These are phyloP conservation scores for Clavispora phyllophila DNA, from an alignment of 805 yeast genomes.

Conservation along the genomic window DNA sequence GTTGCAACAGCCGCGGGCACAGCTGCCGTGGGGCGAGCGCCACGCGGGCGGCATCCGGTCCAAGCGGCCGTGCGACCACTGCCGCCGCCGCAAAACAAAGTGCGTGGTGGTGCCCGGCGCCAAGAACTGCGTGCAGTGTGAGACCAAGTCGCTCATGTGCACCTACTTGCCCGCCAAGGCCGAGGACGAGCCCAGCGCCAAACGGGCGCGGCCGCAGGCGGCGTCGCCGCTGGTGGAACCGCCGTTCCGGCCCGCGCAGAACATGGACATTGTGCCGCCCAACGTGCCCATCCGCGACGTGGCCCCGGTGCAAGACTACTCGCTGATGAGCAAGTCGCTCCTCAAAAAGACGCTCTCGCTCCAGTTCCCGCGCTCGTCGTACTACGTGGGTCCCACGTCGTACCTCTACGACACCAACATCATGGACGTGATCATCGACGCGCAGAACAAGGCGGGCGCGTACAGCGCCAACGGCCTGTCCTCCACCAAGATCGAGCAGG, in stretches of 20 bases:
- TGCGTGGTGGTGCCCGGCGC: constrained; percentile 67
- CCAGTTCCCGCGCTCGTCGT: constrained; percentile 87
- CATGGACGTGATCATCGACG: constrained; percentile 51
- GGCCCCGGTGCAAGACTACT: constrained; percentile 63
- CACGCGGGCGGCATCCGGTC: neutral
- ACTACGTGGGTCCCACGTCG: constrained; percentile 85
- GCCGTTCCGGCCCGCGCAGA: constrained; percentile 2
- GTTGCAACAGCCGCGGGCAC: neutral
- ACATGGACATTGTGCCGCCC: constrained; percentile 28
- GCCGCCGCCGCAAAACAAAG: constrained; percentile 72
- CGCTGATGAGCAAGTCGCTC: constrained; percentile 56
- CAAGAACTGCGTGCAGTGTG: constrained; percentile 70
- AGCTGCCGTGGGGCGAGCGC: neutral
- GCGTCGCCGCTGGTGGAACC: neutral
- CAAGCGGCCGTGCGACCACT: constrained; percentile 72
- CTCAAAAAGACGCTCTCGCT: constrained; percentile 66
- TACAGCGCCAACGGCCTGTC: constrained; percentile 5
- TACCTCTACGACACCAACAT: constrained; percentile 66
- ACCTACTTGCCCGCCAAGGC: constrained; percentile 43
- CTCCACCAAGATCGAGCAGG: constrained; percentile 61
- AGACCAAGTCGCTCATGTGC: constrained; percentile 66
- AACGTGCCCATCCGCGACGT: constrained; percentile 46
- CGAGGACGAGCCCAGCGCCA: constrained; percentile 42
- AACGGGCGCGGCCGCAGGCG: constrained; percentile 24
- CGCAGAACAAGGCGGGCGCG: constrained; percentile 26